Evolutionary conservation across 2,329 filamentous ascomycete species (phyloP).

Genomic region (Furcasterigmium furcatum): DNA sequence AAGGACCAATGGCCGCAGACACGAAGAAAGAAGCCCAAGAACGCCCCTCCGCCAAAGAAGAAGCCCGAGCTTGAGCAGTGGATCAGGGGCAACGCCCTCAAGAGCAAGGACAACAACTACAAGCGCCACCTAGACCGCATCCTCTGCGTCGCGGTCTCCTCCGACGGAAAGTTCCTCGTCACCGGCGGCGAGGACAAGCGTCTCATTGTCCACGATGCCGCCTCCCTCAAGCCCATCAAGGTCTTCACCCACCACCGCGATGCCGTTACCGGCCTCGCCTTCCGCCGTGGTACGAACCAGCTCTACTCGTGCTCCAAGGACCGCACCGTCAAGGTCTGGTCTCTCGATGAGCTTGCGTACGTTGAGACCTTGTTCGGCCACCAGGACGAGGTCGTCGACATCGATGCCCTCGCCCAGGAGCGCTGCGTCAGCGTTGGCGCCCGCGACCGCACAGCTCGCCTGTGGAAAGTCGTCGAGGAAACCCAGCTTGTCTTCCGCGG

Average conservation of each 20-base stretch:
- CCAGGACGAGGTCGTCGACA: constrained; percentile 83
- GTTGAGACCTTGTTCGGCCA: constrained; percentile 96
- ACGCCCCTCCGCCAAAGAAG: constrained; percentile 53
- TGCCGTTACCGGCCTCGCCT: constrained; percentile 78
- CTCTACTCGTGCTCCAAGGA: constrained; percentile 89
- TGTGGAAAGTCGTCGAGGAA: constrained; percentile 97
- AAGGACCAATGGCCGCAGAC: constrained; percentile 58
- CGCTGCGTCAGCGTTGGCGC: constrained; percentile 89
- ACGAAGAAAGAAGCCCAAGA: constrained; percentile 53
- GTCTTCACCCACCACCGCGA: constrained; percentile 92
- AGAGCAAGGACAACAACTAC: constrained; percentile 60
- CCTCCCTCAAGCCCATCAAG: constrained; percentile 72
- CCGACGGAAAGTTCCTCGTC: constrained; percentile 86
- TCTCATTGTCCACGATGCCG: constrained; percentile 84
- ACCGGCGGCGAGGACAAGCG: constrained; percentile 84
- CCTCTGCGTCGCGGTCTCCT: constrained; percentile 78
- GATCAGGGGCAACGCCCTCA: constrained; percentile 59
- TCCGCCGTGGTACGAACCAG: constrained; percentile 85
- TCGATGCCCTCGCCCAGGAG: constrained; percentile 80
- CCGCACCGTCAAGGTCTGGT: constrained; percentile 94
- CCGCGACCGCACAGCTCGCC: constrained; percentile 82
- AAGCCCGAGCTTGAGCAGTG: constrained; percentile 62
- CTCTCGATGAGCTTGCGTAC: constrained; percentile 86
- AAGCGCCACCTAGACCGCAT: constrained; percentile 80
- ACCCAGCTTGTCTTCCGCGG: constrained; percentile 93